These are phyloP conservation scores for Linderniella brevidens DNA, from an alignment of 257 asterid genomes.

Conservation along the genomic window DNA sequence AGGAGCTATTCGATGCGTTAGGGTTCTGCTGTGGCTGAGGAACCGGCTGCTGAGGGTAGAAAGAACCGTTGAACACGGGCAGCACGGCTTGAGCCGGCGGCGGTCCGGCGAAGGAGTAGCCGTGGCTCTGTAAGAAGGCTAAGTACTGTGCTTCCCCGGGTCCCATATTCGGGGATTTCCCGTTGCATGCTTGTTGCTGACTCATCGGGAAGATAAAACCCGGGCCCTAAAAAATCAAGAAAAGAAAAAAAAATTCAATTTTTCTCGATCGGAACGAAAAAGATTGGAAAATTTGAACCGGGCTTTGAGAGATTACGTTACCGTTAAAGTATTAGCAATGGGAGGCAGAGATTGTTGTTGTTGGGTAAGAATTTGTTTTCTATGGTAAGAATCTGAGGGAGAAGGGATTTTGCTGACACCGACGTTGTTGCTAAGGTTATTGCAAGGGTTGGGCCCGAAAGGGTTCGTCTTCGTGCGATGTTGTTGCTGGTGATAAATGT, in stretches of 20 bases:
- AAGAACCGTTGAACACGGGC: slow-evolving; percentile 53
- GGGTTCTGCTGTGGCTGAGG: slow-evolving; percentile 66
- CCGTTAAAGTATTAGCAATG: slow-evolving; percentile 39
- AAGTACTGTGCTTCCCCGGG: slow-evolving; percentile 66
- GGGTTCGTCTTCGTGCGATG: slow-evolving; percentile 4
- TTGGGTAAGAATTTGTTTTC: slow-evolving; percentile 68
- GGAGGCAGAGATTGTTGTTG: slow-evolving; percentile 83
- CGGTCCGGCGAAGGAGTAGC: slow-evolving; percentile 61
- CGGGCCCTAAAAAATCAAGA: slow-evolving; percentile 40
- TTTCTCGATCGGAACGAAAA: not conserved
- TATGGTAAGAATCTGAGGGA: slow-evolving; percentile 47
- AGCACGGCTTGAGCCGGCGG: slow-evolving; percentile 69
- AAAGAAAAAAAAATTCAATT: not conserved
- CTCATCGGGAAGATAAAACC: slow-evolving; percentile 73
- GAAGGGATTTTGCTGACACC: slow-evolving; percentile 46
- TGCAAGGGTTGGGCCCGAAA: too few species aligned
- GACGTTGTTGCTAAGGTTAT: not conserved
- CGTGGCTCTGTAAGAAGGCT: slow-evolving; percentile 71
- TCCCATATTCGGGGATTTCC: slow-evolving; percentile 45
- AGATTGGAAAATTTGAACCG: not conserved
- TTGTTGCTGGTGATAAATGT: slow-evolving; percentile 16
- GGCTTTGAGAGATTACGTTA: slow-evolving; percentile 10
- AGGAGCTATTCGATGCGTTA: slow-evolving; percentile 25
- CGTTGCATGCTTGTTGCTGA: slow-evolving; percentile 52
- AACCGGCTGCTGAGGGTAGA: slow-evolving; percentile 70